phyloP scores from a whole-genome alignment of 2,329 filamentous ascomycete genomes.

The Eutypa lata region DNA sequence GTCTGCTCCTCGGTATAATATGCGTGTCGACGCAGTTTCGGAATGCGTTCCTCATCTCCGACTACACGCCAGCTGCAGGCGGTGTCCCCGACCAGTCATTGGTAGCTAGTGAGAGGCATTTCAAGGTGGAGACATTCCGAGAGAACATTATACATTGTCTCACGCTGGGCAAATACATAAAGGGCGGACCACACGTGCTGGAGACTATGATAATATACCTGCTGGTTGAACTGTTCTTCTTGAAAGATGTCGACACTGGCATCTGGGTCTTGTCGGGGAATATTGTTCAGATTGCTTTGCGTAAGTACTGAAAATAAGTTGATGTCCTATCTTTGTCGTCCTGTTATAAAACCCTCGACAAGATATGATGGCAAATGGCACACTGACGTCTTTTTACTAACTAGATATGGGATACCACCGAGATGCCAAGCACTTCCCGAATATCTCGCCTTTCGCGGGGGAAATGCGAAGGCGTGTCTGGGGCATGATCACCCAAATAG shows the following conservation, averaged over 20 bases:
- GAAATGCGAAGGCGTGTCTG: constrained; percentile 45
- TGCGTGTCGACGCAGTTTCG: constrained; percentile 31
- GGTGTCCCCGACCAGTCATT: constrained; percentile 1
- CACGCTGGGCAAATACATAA: constrained; percentile 3
- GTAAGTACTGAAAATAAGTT: too few relatives aligned
- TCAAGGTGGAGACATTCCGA: constrained; percentile 15
- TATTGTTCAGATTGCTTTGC: constrained; percentile 28
- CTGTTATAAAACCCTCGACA: too few relatives aligned
- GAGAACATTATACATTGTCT: constrained; percentile 34
- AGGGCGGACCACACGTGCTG: constrained; percentile 6
- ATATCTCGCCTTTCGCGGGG: constrained; percentile 38
- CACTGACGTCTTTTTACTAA: too few relatives aligned
- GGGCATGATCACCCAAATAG: constrained; percentile 37
- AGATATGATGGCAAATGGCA: too few relatives aligned
- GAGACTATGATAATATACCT: constrained; percentile 29
- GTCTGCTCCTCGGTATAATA: constrained; percentile 43
- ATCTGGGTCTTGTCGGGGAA: constrained; percentile 33
- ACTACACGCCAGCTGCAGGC: constrained; percentile 3
- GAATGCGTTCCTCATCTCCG: constrained; percentile 3
- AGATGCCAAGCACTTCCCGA: constrained; percentile 38
- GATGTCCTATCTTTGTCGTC: too few relatives aligned
- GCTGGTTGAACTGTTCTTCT: neutral
- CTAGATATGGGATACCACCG: constrained; percentile 42
- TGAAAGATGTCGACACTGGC: constrained; percentile 24
- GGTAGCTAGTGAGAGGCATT: neutral